These are phyloP conservation scores for Fremontodendron californicum DNA, from an alignment of 345 rosid species.

Conservation along the genomic window DNA sequence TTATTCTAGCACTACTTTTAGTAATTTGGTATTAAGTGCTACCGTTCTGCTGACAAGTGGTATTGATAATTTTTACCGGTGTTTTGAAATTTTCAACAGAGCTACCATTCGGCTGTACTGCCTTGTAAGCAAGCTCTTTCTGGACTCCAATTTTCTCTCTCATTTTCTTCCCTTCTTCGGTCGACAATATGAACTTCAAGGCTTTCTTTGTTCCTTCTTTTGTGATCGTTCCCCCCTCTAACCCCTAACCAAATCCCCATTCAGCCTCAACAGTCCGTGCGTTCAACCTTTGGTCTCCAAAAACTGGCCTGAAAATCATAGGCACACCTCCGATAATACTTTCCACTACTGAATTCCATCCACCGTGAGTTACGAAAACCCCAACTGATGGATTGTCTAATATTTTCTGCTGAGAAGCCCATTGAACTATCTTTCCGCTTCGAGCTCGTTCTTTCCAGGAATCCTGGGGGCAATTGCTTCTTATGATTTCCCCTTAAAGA, in stretches of 20 bases:
- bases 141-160: slow-evolving; percentile 22
- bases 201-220: slow-evolving; percentile 27
- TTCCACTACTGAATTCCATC: slow-evolving; percentile 57
- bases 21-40: too few relatives aligned
- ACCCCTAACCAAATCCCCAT: slow-evolving; percentile 40
- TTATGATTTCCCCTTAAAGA: slow-evolving; percentile 35
- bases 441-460: slow-evolving; percentile 27
- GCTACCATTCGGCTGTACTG: slow-evolving; percentile 33
- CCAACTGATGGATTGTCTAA: slow-evolving; percentile 44
- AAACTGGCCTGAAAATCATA: slow-evolving; percentile 43
- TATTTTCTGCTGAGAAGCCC: slow-evolving; percentile 57
- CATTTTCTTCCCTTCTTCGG: slow-evolving; percentile 38
- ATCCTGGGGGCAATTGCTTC: slow-evolving; percentile 29
- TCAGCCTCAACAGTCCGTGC: slow-evolving; percentile 29
- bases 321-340: slow-evolving; percentile 48
- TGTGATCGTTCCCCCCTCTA: slow-evolving; percentile 43
- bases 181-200: slow-evolving; percentile 22
- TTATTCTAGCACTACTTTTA: too few relatives aligned
- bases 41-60: neutral
- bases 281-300: slow-evolving; percentile 45
- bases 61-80: slow-evolving; percentile 28
- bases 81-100: slow-evolving; percentile 30
- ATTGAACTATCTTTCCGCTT: slow-evolving; percentile 43
- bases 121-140: slow-evolving; percentile 30
- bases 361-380: slow-evolving; percentile 52